Evolutionary conservation across 257 asterid species (phyloP).

Genomic region (Rehmannia glutinosa): DNA sequence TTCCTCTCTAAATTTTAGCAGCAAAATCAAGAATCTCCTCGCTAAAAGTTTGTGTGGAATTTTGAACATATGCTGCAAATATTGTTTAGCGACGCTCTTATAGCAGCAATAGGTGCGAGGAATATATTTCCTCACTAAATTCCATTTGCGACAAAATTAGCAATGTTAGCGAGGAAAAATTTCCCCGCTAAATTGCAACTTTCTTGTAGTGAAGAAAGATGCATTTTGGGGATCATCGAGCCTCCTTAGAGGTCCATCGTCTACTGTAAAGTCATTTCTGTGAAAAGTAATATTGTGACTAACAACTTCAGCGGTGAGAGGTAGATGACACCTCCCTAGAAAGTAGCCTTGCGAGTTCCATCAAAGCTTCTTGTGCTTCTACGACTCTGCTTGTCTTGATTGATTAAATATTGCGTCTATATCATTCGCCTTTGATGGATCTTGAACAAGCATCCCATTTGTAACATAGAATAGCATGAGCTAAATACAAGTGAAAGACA

Average conservation of each 20-base stretch:
- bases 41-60: too few relatives aligned
- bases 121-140: too few relatives aligned
- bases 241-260: conserved; percentile 73
- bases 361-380: conserved; percentile 55
- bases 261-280: conserved; percentile 78
- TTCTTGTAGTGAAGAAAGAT: too few relatives aligned
- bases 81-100: too few relatives aligned
- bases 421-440: conserved; percentile 49
- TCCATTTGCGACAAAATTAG: too few relatives aligned
- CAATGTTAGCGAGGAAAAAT: too few relatives aligned
- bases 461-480: conserved; percentile 12
- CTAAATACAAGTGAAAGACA: not conserved
- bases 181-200: too few relatives aligned
- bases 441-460: conserved; percentile 89
- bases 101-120: too few relatives aligned
- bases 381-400: conserved; percentile 52
- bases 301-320: conserved; percentile 49
- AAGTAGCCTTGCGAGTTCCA: conserved; percentile 70
- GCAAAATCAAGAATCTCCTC: too few relatives aligned
- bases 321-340: conserved; percentile 56
- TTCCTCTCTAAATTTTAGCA: too few relatives aligned
- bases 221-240: conserved; percentile 77
- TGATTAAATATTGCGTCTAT: too few relatives aligned
- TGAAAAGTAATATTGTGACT: conserved; percentile 53
- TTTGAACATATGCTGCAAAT: too few relatives aligned